Evolutionary conservation across 164 flowering plant genomes (phyloP).

Genomic region (Stephania cephalantha): DNA sequence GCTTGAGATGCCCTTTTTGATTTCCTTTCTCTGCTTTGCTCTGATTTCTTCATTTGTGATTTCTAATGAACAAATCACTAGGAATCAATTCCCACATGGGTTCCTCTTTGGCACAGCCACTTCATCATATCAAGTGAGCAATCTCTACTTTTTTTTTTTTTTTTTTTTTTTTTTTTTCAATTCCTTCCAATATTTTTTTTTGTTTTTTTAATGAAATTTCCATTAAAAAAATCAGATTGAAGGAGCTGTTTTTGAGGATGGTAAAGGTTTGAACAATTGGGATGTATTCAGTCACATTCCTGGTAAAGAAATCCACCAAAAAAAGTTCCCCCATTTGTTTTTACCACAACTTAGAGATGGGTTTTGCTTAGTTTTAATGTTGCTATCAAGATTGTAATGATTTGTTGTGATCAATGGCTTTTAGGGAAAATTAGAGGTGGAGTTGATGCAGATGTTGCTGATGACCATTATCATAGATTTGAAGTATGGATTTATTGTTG

Average conservation of each 20-base stretch:
- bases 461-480: conserved; percentile 25
- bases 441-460: conserved; percentile 29
- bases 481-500: too few relatives aligned
- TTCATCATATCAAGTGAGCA: conserved; percentile 27
- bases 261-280: conserved; percentile 32
- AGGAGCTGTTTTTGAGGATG: conserved; percentile 28
- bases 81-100: conserved; percentile 22
- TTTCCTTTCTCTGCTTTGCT: neutral
- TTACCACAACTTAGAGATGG: too few relatives aligned
- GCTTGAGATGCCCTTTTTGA: neutral
- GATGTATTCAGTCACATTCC: conserved; percentile 21
- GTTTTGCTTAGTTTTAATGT: neutral
- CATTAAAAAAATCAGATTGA: conserved; percentile 17
- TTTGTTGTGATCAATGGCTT: neutral
- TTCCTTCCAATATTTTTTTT: too few relatives aligned
- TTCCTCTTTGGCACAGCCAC: conserved; percentile 28
- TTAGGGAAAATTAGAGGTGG: conserved; percentile 14
- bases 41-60: neutral
- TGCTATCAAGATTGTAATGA: neutral
- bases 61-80: conserved; percentile 11
- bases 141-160: neutral
- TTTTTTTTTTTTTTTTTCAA: neutral
- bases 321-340: neutral
- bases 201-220: neutral
- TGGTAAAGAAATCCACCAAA: conserved; percentile 5